phyloP scores from a whole-genome alignment of 2,329 filamentous ascomycete genomes.

The Aspergillus melleus region DNA sequence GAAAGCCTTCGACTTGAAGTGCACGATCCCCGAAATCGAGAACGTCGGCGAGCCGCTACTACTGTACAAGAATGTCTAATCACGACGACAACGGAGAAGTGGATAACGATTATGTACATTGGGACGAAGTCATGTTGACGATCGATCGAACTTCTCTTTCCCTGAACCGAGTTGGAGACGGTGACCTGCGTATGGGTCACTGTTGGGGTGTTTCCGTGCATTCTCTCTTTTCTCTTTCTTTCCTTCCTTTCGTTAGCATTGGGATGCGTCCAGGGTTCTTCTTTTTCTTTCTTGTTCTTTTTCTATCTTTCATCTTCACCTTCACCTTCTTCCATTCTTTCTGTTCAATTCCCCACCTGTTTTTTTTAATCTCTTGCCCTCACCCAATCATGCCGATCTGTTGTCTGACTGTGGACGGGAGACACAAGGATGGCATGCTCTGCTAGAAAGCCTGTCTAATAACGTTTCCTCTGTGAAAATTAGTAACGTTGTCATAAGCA shows the following conservation, averaged over 20 bases:
- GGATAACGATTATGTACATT: slow-evolving; percentile 35
- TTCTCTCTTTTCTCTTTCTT: slow-evolving; percentile 4
- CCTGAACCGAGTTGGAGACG: not conserved
- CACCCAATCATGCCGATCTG: not conserved
- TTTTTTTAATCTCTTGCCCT: not conserved
- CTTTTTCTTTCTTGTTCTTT: not conserved
- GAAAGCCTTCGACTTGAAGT: slow-evolving; percentile 98
- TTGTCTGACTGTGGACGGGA: not conserved
- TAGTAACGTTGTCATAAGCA: not conserved
- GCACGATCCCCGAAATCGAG: slow-evolving; percentile 98
- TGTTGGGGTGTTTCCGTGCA: slow-evolving; percentile 1
- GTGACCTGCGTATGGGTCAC: not conserved
- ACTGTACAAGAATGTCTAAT: slow-evolving; percentile 68
- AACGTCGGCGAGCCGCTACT: slow-evolving; percentile 94
- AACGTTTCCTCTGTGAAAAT: not conserved
- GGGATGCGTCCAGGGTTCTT: slow-evolving; percentile 10
- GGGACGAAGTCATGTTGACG: slow-evolving; percentile 39
- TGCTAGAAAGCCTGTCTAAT: not conserved
- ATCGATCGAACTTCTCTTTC: slow-evolving; percentile 21
- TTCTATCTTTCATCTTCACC: not conserved
- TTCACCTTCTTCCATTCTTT: not conserved
- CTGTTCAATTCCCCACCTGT: slow-evolving; percentile 6
- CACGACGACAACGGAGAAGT: slow-evolving; percentile 11
- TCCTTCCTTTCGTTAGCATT: slow-evolving; percentile 8
- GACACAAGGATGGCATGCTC: not conserved